Evolutionary conservation across 345 rosid species (phyloP), one percentile per base, ranked within the genome.

Genomic region (Xanthoceras sorbifolium): DNA sequence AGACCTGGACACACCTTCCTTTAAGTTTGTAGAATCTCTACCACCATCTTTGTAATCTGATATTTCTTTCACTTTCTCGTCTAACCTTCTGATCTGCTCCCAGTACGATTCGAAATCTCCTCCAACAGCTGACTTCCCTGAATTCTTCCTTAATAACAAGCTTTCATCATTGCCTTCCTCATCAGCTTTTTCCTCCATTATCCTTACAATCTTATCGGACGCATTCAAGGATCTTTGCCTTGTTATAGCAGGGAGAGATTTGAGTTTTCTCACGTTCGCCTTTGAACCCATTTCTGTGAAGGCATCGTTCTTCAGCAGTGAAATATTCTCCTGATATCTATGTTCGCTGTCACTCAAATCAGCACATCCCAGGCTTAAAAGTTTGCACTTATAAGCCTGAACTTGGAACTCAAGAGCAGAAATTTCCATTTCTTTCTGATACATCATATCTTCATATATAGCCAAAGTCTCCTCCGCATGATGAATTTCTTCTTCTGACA

Each of bases 381-480:
- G 86, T 73, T 90, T 86, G 62, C 86, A 90, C 77, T 89, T 79
- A 54, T 90, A 95, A 68, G 97, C 92, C 77, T 90, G 92, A 46
- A 90, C 89, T 79, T 93, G 98, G 81, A 82, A 93, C 73, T 90
- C 96, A 6, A 95, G 97, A 34, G 97, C 88, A 0, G 93, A 91
- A 17, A 93, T 91, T 83, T 95, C 96, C 93, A 90, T 85, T 75
- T 95, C 98, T 77, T 92, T 92, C 63, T 90, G 93, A 61, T 85
- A 88, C 9, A 92, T 86, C n/a, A 92, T 80, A 52, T 95, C 94
- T 61, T 93, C 98, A 42, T 89, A 86, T n/a, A 86, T 71, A 0
- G 84, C 91, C 0, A 95, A 84, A 44, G 93, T 90, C n/a, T 91
- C 90, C 77, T 96, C 97, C 0, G 94, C 97, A 55, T 91, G 94